These are phyloP conservation scores for Ochromonas danica DNA, from an alignment of 108 stramenopile genomes.

Conservation along the genomic window DNA sequence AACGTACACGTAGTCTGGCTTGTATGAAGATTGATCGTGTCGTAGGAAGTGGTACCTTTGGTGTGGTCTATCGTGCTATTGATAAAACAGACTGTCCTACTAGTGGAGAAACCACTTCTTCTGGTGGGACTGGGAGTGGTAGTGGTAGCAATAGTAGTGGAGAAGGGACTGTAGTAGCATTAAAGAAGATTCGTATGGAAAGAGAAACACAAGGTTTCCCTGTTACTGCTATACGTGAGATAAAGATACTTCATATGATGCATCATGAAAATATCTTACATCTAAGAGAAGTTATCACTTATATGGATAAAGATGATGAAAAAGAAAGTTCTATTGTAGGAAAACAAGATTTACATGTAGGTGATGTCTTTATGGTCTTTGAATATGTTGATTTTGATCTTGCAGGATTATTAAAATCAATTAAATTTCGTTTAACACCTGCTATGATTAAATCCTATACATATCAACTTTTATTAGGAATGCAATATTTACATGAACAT, in stretches of 20 bases:
- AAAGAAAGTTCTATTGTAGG: background rate
- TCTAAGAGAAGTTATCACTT: constrained; percentile 47
- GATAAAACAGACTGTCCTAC: background rate
- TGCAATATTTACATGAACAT: constrained; percentile 51
- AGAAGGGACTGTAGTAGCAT: constrained; percentile 16
- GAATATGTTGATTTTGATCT: constrained; percentile 54
- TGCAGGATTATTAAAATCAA: constrained; percentile 43
- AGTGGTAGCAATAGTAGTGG: too few relatives aligned
- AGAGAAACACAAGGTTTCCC: constrained; percentile 44
- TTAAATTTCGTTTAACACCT: constrained; percentile 38
- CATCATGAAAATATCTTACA: constrained; percentile 49
- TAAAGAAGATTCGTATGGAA: constrained; percentile 32
- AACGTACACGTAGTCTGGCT: too few relatives aligned
- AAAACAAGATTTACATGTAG: constrained; percentile 5
- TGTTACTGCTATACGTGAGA: constrained; percentile 51
- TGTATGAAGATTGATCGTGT: background rate
- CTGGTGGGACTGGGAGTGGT: too few relatives aligned
- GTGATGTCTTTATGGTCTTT: constrained; percentile 51
- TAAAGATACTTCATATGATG: constrained; percentile 44
- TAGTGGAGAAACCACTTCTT: background rate
- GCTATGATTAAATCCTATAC: constrained; percentile 51
- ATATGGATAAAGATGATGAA: background rate
- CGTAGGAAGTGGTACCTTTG: background rate
- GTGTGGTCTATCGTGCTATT: background rate
- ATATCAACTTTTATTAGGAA: constrained; percentile 50